These are phyloP conservation scores for Coniferiporia sulphurascens DNA, from an alignment of 1,284 basidiomycete species.

Conservation along the genomic window DNA sequence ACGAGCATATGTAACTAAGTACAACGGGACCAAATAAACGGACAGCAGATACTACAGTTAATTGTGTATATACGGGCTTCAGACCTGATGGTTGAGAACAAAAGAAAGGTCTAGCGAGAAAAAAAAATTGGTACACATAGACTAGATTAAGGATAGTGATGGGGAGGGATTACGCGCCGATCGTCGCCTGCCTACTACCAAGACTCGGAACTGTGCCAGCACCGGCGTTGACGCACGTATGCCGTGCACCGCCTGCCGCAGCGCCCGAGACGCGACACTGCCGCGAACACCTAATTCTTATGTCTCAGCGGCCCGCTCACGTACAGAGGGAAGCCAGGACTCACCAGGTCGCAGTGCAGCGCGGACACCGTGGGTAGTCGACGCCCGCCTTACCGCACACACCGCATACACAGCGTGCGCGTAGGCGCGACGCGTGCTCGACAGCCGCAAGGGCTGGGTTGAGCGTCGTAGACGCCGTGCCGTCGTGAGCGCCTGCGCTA, in stretches of 20 bases:
- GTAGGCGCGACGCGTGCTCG: conserved; percentile 15
- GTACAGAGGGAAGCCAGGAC: not conserved
- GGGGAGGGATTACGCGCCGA: too few relatives aligned
- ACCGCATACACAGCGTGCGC: conserved; percentile 11
- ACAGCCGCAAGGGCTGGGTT: conserved; percentile 13
- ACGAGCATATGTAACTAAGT: too few relatives aligned
- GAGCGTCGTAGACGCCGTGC: not conserved
- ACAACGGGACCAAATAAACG: too few relatives aligned
- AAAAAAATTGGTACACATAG: too few relatives aligned
- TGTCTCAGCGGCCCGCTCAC: not conserved
- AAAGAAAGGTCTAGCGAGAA: too few relatives aligned
- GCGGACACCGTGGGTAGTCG: conserved; percentile 17
- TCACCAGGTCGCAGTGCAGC: conserved; percentile 14
- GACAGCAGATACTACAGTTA: too few relatives aligned
- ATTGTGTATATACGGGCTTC: too few relatives aligned
- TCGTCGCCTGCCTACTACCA: too few relatives aligned
- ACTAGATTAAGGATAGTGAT: too few relatives aligned
- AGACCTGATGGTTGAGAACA: too few relatives aligned
- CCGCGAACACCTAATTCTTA: conserved; percentile 12
- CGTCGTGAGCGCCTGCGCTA: too few relatives aligned
- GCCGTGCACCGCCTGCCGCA: conserved; percentile 9
- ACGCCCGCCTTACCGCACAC: conserved; percentile 15
- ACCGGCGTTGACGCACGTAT: not conserved
- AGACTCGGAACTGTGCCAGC: not conserved
- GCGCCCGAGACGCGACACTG: conserved; percentile 8